These are phyloP conservation scores for Colletotrichum sp. DNA, from an alignment of 2,329 filamentous ascomycete genomes.

Conservation along the genomic window DNA sequence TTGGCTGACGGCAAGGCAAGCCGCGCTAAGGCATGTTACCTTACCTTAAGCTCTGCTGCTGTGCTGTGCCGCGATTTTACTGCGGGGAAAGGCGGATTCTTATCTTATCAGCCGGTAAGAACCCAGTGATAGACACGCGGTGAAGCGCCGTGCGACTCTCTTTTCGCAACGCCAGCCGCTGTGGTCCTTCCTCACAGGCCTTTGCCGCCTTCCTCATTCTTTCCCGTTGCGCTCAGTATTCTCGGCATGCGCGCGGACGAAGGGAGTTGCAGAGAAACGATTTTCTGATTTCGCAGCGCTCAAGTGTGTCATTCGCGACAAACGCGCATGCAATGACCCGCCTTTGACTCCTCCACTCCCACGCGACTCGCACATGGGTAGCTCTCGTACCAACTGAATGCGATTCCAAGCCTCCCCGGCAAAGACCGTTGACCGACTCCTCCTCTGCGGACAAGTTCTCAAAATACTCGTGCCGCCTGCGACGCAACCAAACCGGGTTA, in stretches of 20 bases:
- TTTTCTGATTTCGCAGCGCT: neutral
- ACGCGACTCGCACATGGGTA: conserved; percentile 10
- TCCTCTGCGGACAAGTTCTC: neutral
- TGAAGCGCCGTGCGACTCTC: neutral
- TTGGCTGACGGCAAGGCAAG: neutral
- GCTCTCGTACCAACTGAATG: conserved; percentile 12
- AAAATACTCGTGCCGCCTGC: neutral
- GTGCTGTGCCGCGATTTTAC: neutral
- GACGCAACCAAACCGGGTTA: neutral
- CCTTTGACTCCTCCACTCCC: conserved; percentile 12
- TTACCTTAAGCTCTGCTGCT: neutral
- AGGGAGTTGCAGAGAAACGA: conserved; percentile 1
- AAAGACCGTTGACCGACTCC: neutral
- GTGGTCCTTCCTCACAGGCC: conserved; percentile 11
- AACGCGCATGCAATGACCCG: neutral
- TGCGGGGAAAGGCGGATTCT: conserved; percentile 11
- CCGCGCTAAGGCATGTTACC: conserved; percentile 1
- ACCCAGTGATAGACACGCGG: neutral
- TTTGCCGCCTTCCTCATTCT: conserved; percentile 3
- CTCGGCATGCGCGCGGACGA: conserved; percentile 14
- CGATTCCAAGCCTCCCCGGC: conserved; percentile 5
- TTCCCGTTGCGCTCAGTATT: neutral
- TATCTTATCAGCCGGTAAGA: conserved; percentile 14
- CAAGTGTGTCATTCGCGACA: neutral
- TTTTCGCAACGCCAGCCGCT: neutral